Base-by-base conservation (phyloP, 2,329 filamentous ascomycete species). In the Metarhizium robertsii region DNA sequence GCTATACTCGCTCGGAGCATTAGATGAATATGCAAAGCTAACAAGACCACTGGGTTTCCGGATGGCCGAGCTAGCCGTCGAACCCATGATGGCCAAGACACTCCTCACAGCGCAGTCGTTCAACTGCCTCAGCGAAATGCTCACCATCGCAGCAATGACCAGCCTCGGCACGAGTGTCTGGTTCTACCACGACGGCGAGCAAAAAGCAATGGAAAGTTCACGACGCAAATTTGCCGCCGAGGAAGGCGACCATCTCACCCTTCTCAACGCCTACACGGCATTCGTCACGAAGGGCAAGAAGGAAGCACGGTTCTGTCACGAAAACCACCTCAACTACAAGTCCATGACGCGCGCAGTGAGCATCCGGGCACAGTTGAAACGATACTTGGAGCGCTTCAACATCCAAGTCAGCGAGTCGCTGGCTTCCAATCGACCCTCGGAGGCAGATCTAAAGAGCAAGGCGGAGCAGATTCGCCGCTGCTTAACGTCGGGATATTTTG, bases 71-170 rank as follows among this genome's bases (percentile, higher is more conserved):
- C 76, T 99, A 47, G 88, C 92, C 0, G 83, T 97, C 7, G 90
- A 96, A 62, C 94, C 94, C 0, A 96, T 96, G 90, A 94, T 96
- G 81, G 90, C 87, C 6, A 95, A 92, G 71, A 89, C 88, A 0
- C 77, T 96, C 4, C 81, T 97, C 8, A 83, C 85, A 18, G 88
- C 92, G 0, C 74, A 83, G 4, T 77, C 79, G 0, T 95, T 96
- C 70, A 79, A 79, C 42, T 96, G 92, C 62, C 73, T 95, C 13
- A 86, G 83, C 66, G 92, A 96, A 69, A 87, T 97, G 53, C 78
- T 97, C 30, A 90, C 86, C 2, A 95, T 97, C 60, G 90, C 92
- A 6, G 92, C 94, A 16, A 97, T 99, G 92, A 88, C 90, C 38
- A 94, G 86, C 59, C 75, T 95, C 0, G 88, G 92, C 58, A 88